phyloP scores from a whole-genome alignment of 192 early-diverging fungal genomes.

The Coemansia sp. region DNA sequence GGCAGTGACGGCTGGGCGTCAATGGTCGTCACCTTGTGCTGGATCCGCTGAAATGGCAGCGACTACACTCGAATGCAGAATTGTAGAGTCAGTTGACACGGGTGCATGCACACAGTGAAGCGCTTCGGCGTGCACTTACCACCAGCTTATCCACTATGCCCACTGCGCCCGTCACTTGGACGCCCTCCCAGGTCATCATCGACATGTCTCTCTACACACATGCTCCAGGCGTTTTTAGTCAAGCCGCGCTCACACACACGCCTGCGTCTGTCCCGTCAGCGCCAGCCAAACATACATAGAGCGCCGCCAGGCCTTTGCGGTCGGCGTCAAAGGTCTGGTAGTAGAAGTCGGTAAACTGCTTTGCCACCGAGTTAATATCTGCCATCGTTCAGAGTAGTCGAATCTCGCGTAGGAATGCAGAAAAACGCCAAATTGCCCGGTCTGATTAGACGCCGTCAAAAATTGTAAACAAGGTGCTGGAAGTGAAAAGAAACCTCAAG shows the following conservation, averaged over 20 bases:
- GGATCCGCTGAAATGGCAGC: conserved; percentile 74
- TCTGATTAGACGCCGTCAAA: too few relatives aligned
- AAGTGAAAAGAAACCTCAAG: too few relatives aligned
- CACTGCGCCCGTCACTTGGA: conserved; percentile 55
- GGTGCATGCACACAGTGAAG: not conserved
- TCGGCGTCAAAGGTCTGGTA: conserved; percentile 80
- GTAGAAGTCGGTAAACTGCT: conserved; percentile 80
- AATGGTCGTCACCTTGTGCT: conserved; percentile 67
- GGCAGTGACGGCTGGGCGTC: conserved; percentile 79
- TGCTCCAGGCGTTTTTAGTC: too few relatives aligned
- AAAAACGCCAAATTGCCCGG: too few relatives aligned
- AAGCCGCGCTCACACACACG: not conserved
- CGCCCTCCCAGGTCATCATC: conserved; percentile 85
- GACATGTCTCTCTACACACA: conserved; percentile 65
- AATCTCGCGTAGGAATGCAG: too few relatives aligned
- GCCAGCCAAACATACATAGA: conserved; percentile 64
- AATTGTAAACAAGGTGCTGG: too few relatives aligned
- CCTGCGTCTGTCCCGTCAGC: too few relatives aligned
- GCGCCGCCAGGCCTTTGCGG: conserved; percentile 57
- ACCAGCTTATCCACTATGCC: conserved; percentile 74
- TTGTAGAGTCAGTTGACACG: not conserved
- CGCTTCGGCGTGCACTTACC: conserved; percentile 43
- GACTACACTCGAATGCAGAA: conserved; percentile 18
- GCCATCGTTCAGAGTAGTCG: not conserved
- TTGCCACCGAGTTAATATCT: conserved; percentile 32